Evolutionary conservation across 176 grass and related monocot species (phyloP).

Genomic region (Puccinellia tenuiflora): DNA sequence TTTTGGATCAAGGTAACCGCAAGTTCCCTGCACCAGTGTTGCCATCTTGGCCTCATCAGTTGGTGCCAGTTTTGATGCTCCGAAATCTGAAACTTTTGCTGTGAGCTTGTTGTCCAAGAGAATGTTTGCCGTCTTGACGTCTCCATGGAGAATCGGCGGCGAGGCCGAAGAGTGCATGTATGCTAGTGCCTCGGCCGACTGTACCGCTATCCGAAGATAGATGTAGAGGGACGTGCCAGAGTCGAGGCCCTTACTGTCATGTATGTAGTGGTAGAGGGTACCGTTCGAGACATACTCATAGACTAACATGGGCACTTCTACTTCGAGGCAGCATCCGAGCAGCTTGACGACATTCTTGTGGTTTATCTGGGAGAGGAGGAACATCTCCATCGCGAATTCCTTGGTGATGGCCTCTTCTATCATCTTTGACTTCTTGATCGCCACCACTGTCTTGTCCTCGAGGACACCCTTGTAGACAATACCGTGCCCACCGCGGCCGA

Average conservation of each 20-base stretch:
- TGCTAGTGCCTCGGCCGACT: slow-evolving; percentile 42
- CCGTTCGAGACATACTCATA: slow-evolving; percentile 60
- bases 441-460: slow-evolving; percentile 34
- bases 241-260: slow-evolving; percentile 15
- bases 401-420: slow-evolving; percentile 29
- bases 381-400: slow-evolving; percentile 56
- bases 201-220: slow-evolving; percentile 34
- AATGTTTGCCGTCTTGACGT: slow-evolving; percentile 65
- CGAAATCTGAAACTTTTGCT: slow-evolving; percentile 61
- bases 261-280: slow-evolving; percentile 56
- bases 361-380: slow-evolving; percentile 63
- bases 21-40: slow-evolving; percentile 58
- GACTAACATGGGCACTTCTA: slow-evolving; percentile 53
- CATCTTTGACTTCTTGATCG: slow-evolving; percentile 57
- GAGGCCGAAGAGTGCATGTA: slow-evolving; percentile 55
- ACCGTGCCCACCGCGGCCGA: slow-evolving; percentile 46
- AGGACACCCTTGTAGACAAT: slow-evolving; percentile 48
- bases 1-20: slow-evolving; percentile 64
- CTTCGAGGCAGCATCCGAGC: slow-evolving; percentile 64
- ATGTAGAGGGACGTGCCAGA: not conserved
- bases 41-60: slow-evolving; percentile 49
- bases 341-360: slow-evolving; percentile 60
- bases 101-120: slow-evolving; percentile 39
- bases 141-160: slow-evolving; percentile 55
- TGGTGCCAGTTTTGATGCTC: slow-evolving; percentile 49